Base-by-base conservation (phyloP, 176 grass and related monocot genomes). In the Eleusine indica region DNA sequence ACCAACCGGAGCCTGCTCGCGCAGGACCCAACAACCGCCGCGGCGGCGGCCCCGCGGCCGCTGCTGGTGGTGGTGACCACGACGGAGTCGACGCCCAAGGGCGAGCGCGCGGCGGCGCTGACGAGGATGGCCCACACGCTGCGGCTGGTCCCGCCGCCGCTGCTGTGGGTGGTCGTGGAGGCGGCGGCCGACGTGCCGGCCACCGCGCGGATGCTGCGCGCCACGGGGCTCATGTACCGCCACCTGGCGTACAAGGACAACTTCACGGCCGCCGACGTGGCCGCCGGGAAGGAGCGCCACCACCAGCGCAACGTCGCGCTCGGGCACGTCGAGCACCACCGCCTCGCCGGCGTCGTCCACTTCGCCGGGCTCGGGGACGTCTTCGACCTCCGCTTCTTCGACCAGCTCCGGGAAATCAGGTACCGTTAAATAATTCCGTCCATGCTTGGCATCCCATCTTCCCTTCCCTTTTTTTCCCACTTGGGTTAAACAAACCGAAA, bases 151-250 rank as follows among this genome's bases (percentile, higher is more conserved):
- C 43, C 78, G 53, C 65, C 91, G 66, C 97, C 97, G 70, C 9
- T 99, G 67, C 91, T 99, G 83, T 99, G 97, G 97, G 81, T 96
- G 52, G 91, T 99, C 16, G 97, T 99, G 53, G 93, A 99, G 80
- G 86, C 89, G 18, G 49, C 80, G 28, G 35, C 66, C 3, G 91
- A 92, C 66, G 88, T 75, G 6, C 75, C 91, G 4, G 70, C 62
- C 6, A 99, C 97, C 1, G 91, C 89, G 38, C 84, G 69, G 35
- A 70, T 92, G 84, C 86, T 99, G 52, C 83, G 97, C 65, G 48
- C 71, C 65, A 99, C 93, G 38, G 93, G 97, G 52, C 35, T 99
- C 74, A 89, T 96, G 81, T 99, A 99, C 89, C 73, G 97, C 4
- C 97, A 99, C 82, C 81, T 99, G 11, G 85, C 89, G 0, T 99